Base-by-base conservation (phyloP, 2,329 filamentous ascomycete genomes). In the Scortechinia acanthostroma region DNA sequence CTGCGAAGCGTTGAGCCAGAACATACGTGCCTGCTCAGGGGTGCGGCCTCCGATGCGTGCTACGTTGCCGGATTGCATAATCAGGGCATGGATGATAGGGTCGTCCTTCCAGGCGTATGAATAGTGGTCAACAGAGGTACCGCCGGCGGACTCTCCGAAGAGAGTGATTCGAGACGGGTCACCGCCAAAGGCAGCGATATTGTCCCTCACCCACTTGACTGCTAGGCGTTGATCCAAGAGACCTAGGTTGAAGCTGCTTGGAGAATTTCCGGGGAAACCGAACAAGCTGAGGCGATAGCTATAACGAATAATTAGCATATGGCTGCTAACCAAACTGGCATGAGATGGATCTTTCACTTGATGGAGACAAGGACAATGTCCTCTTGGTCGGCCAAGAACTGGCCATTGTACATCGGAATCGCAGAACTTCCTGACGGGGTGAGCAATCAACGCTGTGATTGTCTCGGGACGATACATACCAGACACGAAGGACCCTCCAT, bases 31-130 rank as follows among this genome's bases (percentile, higher is more conserved):
- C n/a, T n/a, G n/a, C n/a, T n/a, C n/a, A n/a, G n/a, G n/a, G n/a
- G n/a, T n/a, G n/a, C n/a, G n/a, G n/a, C n/a, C 53, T 72, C 6
- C 67, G 15, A 43, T 47, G n/a, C 40, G 52, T 30, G 46, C 53
- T 4, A 50, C 57, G 19, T 49, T 49, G 5, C 51, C 50, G 19
- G 51, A 53, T 21, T 50, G 4, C n/a, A 46, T 16, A 17, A 53
- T 50, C 3, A 46, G 43, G 14, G 42, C 51, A 4, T 15, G n/a
- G 22, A 47, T 44, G 23, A 49, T 52, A 1, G 51, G 46, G 42
- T 53, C 48, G 19, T 46, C 23, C 5, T 42, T 22, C 28, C 46
- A 49, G 22, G 51, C 49, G 44, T 44, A 53, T 28, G 43, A 44
- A 43, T 53, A 47, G 21, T 28, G 43, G 43, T 55, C 53, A 22